Base-by-base conservation (phyloP, 2,329 filamentous ascomycete genomes). In the Calonectria pauciramosa region DNA sequence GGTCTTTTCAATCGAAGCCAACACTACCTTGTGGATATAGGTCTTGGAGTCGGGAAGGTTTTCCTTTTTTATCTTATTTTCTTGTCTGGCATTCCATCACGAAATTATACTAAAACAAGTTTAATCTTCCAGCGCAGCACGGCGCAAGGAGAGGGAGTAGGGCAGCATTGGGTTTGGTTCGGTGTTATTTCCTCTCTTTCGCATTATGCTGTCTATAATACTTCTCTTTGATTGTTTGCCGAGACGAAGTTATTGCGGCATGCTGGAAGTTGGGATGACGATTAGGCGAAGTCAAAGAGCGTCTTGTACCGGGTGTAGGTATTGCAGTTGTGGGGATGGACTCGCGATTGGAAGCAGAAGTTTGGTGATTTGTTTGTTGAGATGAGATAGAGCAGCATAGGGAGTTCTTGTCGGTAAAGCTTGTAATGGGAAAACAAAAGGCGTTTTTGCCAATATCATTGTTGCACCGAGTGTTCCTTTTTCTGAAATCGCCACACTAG, bases 131-230 rank as follows among this genome's bases (percentile, higher is more conserved):
- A 83, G 84, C 84, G 83, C 84, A 84, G 82, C 82, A 84, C 80
- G 82, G 84, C 84, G 85, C 84, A 84, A 75, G 81, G 80, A 81
- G 83, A 83, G 81, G 78, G 84, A 83, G 80, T 78, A 82, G 82
- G 84, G 80, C 80, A 83, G 83, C 84, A 84, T 86, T 85, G 83
- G 83, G 82, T 85, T 76, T 83, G 82, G 80, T 82, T 80, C 77
- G 81, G 78, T 82, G 73, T 82, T 82, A 78, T 78, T 78, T 80
- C 77, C 69, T 80, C 69, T 82, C 80, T 80, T 79, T 80, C 75
- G 80, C 78, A 80, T 76, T 73, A 80, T 70, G 76, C 76, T 81
- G 78, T 80, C 76, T 79, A 80, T 81, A 81, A 81, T 82, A 77
- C 76, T 77, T 77, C 71, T 75, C 70, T 80, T 77, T 79, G 74